These are phyloP conservation scores for Yamadazyma philogaea DNA, from an alignment of 805 yeast genomes.

Conservation along the genomic window DNA sequence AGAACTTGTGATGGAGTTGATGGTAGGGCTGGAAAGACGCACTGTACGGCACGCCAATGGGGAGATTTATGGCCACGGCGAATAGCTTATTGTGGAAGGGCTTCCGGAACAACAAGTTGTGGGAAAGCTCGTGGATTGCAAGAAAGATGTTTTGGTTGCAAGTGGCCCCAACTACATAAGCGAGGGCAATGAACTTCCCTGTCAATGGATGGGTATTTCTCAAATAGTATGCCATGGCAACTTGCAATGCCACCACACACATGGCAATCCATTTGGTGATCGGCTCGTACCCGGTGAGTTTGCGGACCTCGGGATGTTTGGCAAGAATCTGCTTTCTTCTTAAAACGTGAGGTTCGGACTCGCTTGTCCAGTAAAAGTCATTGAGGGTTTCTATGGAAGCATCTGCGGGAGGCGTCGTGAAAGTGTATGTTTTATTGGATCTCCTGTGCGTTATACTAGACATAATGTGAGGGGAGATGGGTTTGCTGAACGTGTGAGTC, in stretches of 20 bases:
- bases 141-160: constrained; percentile 79
- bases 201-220: constrained; percentile 52
- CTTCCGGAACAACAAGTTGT: constrained; percentile 76
- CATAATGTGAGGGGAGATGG: neutral
- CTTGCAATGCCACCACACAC: constrained; percentile 66
- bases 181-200: constrained; percentile 55
- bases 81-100: constrained; percentile 76
- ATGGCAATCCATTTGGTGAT: constrained; percentile 72
- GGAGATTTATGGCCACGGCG: constrained; percentile 73
- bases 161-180: constrained; percentile 83
- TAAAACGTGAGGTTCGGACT: constrained; percentile 73
- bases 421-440: constrained; percentile 27
- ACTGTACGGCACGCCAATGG: constrained; percentile 86
- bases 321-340: constrained; percentile 72
- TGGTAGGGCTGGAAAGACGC: constrained; percentile 91
- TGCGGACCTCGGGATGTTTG: constrained; percentile 74
- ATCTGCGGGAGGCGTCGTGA: constrained; percentile 40
- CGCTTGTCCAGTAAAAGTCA: constrained; percentile 83
- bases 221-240: constrained; percentile 58
- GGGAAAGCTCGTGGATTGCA: constrained; percentile 86
- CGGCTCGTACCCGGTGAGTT: constrained; percentile 84
- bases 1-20: constrained; percentile 83
- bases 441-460: constrained; percentile 14
- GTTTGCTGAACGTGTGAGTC: neutral
- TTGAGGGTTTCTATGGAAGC: constrained; percentile 41